phyloP scores from a whole-genome alignment of 2,329 filamentous ascomycete species.

The Epichloe baconii region DNA sequence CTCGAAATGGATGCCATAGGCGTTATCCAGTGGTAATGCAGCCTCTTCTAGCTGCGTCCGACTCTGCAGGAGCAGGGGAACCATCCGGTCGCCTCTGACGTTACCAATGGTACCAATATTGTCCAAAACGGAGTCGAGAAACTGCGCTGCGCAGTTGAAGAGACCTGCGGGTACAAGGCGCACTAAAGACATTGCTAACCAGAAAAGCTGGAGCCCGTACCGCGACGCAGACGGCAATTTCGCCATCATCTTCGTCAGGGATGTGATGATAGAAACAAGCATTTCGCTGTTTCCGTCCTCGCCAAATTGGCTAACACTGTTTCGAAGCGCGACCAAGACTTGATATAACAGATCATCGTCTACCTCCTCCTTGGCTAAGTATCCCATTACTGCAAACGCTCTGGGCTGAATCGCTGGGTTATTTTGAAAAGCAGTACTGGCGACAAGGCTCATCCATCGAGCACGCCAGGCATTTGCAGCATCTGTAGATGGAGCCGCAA shows the following conservation, averaged over 20 bases:
- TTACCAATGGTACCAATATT: slow-evolving; percentile 51
- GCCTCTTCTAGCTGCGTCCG: slow-evolving; percentile 48
- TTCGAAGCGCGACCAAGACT: slow-evolving; percentile 53
- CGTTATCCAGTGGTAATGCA: slow-evolving; percentile 47
- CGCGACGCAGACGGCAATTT: slow-evolving; percentile 54
- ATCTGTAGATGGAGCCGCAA: slow-evolving; percentile 51
- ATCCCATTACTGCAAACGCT: slow-evolving; percentile 60
- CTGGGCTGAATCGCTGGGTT: slow-evolving; percentile 58
- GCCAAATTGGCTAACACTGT: slow-evolving; percentile 50
- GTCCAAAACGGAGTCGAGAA: slow-evolving; percentile 50
- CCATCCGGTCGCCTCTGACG: slow-evolving; percentile 45
- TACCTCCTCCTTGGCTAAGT: slow-evolving; percentile 56
- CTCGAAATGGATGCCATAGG: slow-evolving; percentile 53
- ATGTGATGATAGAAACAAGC: slow-evolving; percentile 54
- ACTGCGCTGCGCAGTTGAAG: slow-evolving; percentile 53
- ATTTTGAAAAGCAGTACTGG: slow-evolving; percentile 60
- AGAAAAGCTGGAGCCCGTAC: slow-evolving; percentile 57
- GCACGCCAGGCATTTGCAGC: slow-evolving; percentile 57
- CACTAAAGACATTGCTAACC: slow-evolving; percentile 54
- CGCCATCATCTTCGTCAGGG: slow-evolving; percentile 57
- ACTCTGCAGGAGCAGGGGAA: slow-evolving; percentile 46
- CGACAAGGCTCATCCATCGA: slow-evolving; percentile 61
- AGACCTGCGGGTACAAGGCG: slow-evolving; percentile 48
- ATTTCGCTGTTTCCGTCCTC: slow-evolving; percentile 54
- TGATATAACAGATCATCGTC: slow-evolving; percentile 61